A percentile compares a stretch with the other conserved stretches of the same genome.
Evolutionary conservation across 1,284 basidiomycete species (phyloP).

Genomic region (Paramarasmius palmivorus): DNA sequence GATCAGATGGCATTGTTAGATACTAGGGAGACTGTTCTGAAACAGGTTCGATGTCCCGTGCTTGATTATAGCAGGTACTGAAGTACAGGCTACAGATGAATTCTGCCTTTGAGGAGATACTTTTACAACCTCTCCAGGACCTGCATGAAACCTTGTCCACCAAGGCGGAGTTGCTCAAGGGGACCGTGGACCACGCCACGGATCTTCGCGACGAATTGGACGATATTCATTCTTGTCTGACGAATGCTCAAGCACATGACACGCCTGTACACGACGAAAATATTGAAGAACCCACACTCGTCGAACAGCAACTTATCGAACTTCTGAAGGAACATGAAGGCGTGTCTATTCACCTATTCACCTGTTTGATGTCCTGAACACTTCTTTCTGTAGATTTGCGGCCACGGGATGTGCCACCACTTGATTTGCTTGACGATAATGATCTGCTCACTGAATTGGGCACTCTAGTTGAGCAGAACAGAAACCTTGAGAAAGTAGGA

Average conservation of each 20-base stretch:
- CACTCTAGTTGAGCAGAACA: neutral
- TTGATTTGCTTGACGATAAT: neutral
- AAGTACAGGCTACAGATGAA: neutral
- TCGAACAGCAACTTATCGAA: too few species aligned
- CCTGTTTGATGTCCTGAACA: neutral
- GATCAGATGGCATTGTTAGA: neutral
- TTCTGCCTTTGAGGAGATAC: neutral
- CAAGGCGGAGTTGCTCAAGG: too few species aligned
- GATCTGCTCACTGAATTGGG: neutral
- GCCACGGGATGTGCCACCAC: neutral
- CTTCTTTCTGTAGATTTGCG: neutral
- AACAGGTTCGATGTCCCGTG: neutral
- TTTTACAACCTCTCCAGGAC: neutral
- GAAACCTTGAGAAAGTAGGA: neutral
- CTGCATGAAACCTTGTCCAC: too few species aligned
- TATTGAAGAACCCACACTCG: too few species aligned
- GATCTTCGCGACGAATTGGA: too few species aligned
- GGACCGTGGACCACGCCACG: too few species aligned
- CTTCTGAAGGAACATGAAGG: neutral
- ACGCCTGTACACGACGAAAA: too few species aligned
- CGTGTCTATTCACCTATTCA: neutral
- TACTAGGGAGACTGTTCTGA: neutral
- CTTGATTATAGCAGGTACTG: neutral
- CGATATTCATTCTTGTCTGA: too few species aligned
- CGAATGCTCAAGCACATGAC: too few species aligned